A percentile compares a stretch with the other conserved stretches of the same genome.
These are phyloP conservation scores for Verticillium dahliae DNA, from an alignment of 2,329 filamentous ascomycete genomes.

Conservation along the genomic window DNA sequence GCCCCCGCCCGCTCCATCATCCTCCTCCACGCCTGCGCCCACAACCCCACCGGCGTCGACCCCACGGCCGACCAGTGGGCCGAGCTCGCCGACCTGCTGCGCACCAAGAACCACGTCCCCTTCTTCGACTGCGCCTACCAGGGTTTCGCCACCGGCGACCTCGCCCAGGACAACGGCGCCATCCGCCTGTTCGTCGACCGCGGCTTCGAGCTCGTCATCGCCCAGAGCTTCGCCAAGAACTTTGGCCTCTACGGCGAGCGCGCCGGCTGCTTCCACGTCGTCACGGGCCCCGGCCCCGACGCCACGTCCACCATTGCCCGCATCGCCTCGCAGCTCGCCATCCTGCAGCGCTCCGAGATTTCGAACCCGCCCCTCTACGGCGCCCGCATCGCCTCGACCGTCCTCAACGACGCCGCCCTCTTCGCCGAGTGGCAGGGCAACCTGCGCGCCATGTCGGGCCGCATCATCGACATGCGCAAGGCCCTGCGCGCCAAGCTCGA, in stretches of 20 bases:
- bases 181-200: slow-evolving; percentile 90
- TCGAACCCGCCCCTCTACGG: slow-evolving; percentile 95
- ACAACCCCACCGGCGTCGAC: slow-evolving; percentile 97
- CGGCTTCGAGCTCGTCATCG: slow-evolving; percentile 81
- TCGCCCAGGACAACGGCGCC: slow-evolving; percentile 80
- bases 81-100: slow-evolving; percentile 73
- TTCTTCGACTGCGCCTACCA: slow-evolving; percentile 99
- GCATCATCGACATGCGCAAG: slow-evolving; percentile 88
- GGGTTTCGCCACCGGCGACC: slow-evolving; percentile 89
- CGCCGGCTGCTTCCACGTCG: slow-evolving; percentile 91
- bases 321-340: slow-evolving; percentile 81
- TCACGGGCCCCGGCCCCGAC: slow-evolving; percentile 66
- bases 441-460: slow-evolving; percentile 85
- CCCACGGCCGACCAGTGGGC: slow-evolving; percentile 93
- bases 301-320: slow-evolving; percentile 55
- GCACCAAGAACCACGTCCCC: slow-evolving; percentile 78
- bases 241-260: slow-evolving; percentile 97
- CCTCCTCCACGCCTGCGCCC: slow-evolving; percentile 89
- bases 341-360: slow-evolving; percentile 95
- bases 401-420: slow-evolving; percentile 76
- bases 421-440: slow-evolving; percentile 93
- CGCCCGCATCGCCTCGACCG: slow-evolving; percentile 75
- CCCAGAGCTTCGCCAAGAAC: slow-evolving; percentile 96
- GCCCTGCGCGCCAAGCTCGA: slow-evolving; percentile 75
- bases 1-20: slow-evolving; percentile 80